A percentile compares a stretch with the other conserved stretches of the same genome.
Conservation (phyloP, 768 basidiomycete species). For the Gelatoporia subvermispora region DNA sequence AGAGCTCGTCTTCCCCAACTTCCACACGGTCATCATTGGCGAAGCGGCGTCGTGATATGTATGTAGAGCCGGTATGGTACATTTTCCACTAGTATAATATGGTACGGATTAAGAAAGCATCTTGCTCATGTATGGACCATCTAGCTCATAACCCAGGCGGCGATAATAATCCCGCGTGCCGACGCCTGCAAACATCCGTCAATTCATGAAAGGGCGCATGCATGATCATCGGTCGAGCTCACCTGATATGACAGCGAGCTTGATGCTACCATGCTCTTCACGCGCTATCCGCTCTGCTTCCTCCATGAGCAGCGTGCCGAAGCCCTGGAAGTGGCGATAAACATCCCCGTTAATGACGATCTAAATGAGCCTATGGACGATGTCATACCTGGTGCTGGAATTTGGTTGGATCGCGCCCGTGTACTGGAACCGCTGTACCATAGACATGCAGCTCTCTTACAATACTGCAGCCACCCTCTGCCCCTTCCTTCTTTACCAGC, state of each 20-base stretch:
- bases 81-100: constrained; percentile 7
- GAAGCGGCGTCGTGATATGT: constrained; percentile 10
- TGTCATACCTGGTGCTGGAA: constrained; percentile 83
- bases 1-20: constrained; percentile 94
- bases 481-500: constrained; percentile 59
- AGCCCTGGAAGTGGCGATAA: constrained; percentile 53
- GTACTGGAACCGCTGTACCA: constrained; percentile 96
- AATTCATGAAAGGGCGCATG: not conserved
- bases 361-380: not conserved
- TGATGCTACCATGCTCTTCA: constrained; percentile 94
- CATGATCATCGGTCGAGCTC: constrained; percentile 19
- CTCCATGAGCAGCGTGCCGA: constrained; percentile 97
- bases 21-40: constrained; percentile 58
- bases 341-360: not conserved
- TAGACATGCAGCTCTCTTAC: constrained; percentile 97
- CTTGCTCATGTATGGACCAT: constrained; percentile 99
- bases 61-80: constrained; percentile 8
- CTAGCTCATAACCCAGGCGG: constrained; percentile 87
- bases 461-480: constrained; percentile 82
- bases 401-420: constrained; percentile 95
- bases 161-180: constrained; percentile 97
- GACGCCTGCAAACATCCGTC: constrained; percentile 52
- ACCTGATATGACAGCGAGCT: constrained; percentile 97
- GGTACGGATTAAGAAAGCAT: constrained; percentile 32
- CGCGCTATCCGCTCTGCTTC: constrained; percentile 97